phyloP scores from a whole-genome alignment of 495 filamentous ascomycete genomes.

The Articulospora tetracladia region DNA sequence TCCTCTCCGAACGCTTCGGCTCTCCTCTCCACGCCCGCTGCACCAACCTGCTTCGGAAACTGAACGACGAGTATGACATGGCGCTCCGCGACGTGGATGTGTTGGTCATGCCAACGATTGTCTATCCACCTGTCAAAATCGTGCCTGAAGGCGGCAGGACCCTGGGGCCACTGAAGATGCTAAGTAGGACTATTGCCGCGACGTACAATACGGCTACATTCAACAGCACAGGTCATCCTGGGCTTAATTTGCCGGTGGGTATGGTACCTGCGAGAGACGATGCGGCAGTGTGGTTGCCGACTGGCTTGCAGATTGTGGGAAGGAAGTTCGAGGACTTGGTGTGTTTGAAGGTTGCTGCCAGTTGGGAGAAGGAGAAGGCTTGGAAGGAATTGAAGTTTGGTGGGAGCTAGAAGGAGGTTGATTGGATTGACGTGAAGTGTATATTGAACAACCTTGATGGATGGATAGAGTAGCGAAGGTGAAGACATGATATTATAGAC shows the following conservation, averaged over 20 bases:
- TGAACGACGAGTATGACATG: conserved; percentile 42
- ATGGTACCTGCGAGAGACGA: conserved; percentile 41
- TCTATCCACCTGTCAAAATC: conserved; percentile 34
- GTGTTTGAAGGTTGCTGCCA: conserved; percentile 44
- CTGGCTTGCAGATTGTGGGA: conserved; percentile 56
- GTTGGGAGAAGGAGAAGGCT: conserved; percentile 46
- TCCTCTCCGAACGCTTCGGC: conserved; percentile 29
- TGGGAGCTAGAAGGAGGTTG: not conserved
- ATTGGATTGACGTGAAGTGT: not conserved
- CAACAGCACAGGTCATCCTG: conserved; percentile 55
- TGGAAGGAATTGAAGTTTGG: conserved; percentile 36
- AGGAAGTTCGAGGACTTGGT: conserved; percentile 44
- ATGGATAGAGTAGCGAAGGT: too few species aligned
- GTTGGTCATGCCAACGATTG: conserved; percentile 45
- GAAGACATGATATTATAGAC: too few species aligned
- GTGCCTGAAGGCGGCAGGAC: conserved; percentile 17
- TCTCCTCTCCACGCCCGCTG: conserved; percentile 27
- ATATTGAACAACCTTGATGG: too few species aligned
- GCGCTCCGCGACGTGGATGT: conserved; percentile 40
- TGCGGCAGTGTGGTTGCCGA: conserved; percentile 42
- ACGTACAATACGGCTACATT: conserved; percentile 54
- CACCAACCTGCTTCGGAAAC: conserved; percentile 34
- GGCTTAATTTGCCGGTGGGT: conserved; percentile 51
- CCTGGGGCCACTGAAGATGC: conserved; percentile 34
- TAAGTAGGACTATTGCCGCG: conserved; percentile 39